Conservation (phyloP, 2,329 filamentous ascomycete genomes). For the Calonectria multiphialidica region DNA sequence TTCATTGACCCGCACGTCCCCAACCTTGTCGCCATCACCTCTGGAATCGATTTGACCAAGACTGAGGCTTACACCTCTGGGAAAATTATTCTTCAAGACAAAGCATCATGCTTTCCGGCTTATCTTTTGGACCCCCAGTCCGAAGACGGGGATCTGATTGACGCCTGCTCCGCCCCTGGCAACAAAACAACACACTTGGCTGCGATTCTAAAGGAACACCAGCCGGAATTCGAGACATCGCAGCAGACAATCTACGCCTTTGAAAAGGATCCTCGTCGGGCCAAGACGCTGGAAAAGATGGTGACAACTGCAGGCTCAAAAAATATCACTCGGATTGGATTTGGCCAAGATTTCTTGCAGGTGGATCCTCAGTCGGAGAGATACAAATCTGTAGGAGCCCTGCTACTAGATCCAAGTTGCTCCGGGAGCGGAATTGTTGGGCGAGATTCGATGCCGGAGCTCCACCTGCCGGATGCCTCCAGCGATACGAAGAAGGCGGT, state of each 20-base stretch:
- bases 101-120: slow-evolving; percentile 96
- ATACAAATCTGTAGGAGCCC: slow-evolving; percentile 79
- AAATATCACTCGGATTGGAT: slow-evolving; percentile 73
- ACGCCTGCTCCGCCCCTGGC: slow-evolving; percentile 93
- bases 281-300: slow-evolving; percentile 87
- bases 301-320: slow-evolving; percentile 80
- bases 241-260: slow-evolving; percentile 76
- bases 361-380: slow-evolving; percentile 73
- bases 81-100: slow-evolving; percentile 91
- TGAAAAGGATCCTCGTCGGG: slow-evolving; percentile 79
- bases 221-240: slow-evolving; percentile 49
- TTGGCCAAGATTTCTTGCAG: slow-evolving; percentile 85
- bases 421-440: slow-evolving; percentile 96
- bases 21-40: slow-evolving; percentile 83
- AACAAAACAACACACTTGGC: slow-evolving; percentile 98
- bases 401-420: slow-evolving; percentile 94
- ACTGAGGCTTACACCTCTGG: slow-evolving; percentile 81
- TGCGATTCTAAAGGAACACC: slow-evolving; percentile 71
- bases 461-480: slow-evolving; percentile 67
- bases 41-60: slow-evolving; percentile 78
- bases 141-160: slow-evolving; percentile 82
- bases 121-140: slow-evolving; percentile 81
- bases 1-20: slow-evolving; percentile 86
- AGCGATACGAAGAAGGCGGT: slow-evolving; percentile 32
- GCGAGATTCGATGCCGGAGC: slow-evolving; percentile 80